Evolutionary conservation across 345 rosid species (phyloP), one percentile per base, ranked within the genome.

Genomic region (Psidium friedrichsthalianum): DNA sequence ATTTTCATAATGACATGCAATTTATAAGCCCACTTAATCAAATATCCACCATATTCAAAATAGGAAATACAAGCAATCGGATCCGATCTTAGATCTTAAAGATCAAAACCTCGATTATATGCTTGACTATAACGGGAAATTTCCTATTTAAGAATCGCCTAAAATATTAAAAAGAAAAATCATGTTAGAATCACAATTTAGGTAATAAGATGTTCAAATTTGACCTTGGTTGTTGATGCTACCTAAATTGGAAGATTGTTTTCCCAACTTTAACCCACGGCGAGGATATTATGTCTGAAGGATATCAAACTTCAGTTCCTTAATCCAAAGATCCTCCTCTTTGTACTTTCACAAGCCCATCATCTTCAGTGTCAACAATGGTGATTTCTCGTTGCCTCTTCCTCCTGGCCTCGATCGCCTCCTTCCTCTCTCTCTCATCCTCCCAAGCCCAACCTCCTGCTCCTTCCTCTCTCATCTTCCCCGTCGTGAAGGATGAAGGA

Each of bases 401-500:
- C 81, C 83, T 85, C 76, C 47, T 76, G 44, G 36, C 57, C 74
- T 52, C 55, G 82, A 84, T 69, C 56, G 9, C 32, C 57, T 69
- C 86, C 24, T 84, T 49, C 25, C 55, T 78, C 86, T 22, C 80
- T 27, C 83, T 85, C 49, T 76, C 54, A 22, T 15, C 74, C 44
- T 51, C 58, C 56, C 78, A 10, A 25, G 55, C 3, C 74, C 42
- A 2, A 29, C 21, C 6, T 54, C 85, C 27, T 16, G 44, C 58
- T 84, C 89, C 84, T 84, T 85, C 44, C 56, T 27, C 83, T 82
- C 29, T 88, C 6, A 64, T 82, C 56, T 61, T 92, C 85, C 95
- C 94, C 1, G 85, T 93, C 59, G 51, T 83, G 9, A 91, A 91
- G 83, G 91, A 92, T 85, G 84, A 85, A 6, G 12, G 88, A 42